Base-by-base conservation (phyloP, 768 basidiomycete genomes). In the Aureoboletus auriporus region DNA sequence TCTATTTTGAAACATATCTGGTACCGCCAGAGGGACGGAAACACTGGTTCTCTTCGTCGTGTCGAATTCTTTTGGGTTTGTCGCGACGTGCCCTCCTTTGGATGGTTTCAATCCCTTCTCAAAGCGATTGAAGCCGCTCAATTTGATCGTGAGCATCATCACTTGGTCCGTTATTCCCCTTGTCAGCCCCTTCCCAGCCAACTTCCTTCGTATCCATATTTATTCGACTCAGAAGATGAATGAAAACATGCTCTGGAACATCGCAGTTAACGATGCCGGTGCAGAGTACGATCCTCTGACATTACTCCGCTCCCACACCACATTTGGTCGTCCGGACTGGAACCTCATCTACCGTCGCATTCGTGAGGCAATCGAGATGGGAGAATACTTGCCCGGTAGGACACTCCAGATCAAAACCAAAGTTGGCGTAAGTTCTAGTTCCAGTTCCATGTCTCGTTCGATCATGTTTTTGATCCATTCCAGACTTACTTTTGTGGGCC, bases 41-140 rank as follows among this genome's bases (percentile, higher is more conserved):
- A 80, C 50, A 72, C 94, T 31, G 89, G 89, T 29, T 79, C 83
- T 28, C 82, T 97, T 48, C 83, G 86, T 44, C 82, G 88, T 37
- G 94, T 96, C 49, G 91, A 95, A 59, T 94, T 95, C 69, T 89
- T 95, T 72, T 95, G 93, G 93, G 79, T 91, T 54, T 89, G 86
- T 65, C 85, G 89, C 64, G 89, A 93, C 56, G 83, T 88, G n/a
- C 90, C 90, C n/a, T 89, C 89, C n/a, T 93, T 96, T 60, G 93
- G 91, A 58, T 96, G 93, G 93, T 95, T 97, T 80, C 90, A 94
- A 67, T 83, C 78, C 52, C 71, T 96, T 44, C 75, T 96, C 51
- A 85, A 86, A 60, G 85, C 93, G 64, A 84, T 96, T 39, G 93
- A 96, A 65, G 82, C 81, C 42, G 86, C 89, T 39, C 92, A 93